Percentiles rank a stretch among this genome's conserved stretches.
phyloP scores from a whole-genome alignment of 495 filamentous ascomycete genomes.

The Hypoxylon fuscum region DNA sequence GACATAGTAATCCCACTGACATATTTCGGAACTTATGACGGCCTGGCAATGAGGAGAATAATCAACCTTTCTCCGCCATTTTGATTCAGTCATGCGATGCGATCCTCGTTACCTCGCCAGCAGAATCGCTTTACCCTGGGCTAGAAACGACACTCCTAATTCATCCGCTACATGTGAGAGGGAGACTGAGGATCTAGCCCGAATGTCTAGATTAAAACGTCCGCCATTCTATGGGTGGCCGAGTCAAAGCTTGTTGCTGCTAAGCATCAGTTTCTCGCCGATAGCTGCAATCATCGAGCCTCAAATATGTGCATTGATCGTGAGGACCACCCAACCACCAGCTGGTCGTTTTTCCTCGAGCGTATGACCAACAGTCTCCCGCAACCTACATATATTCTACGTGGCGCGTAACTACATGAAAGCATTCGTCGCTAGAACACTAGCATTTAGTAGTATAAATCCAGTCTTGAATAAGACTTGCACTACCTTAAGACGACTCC shows the following conservation, averaged over 20 bases:
- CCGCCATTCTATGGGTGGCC: neutral
- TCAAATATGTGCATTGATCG: conserved; percentile 4
- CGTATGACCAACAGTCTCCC: neutral
- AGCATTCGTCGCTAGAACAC: neutral
- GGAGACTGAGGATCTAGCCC: conserved; percentile 3
- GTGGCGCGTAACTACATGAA: neutral
- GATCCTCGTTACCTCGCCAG: conserved; percentile 9
- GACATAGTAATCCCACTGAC: conserved; percentile 32
- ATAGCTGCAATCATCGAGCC: conserved; percentile 8
- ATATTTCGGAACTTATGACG: conserved; percentile 32
- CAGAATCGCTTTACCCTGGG: conserved; percentile 1
- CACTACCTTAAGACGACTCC: neutral
- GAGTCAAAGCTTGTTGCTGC: too few species aligned
- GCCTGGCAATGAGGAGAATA: conserved; percentile 15
- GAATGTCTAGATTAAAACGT: too few species aligned
- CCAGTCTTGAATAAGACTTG: conserved; percentile 9
- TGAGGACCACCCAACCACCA: neutral
- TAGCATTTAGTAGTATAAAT: conserved; percentile 13
- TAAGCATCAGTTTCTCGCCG: conserved; percentile 2
- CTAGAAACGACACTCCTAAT: conserved; percentile 11
- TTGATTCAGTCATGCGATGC: conserved; percentile 23
- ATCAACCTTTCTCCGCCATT: conserved; percentile 30
- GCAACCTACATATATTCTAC: neutral
- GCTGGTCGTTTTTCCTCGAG: neutral
- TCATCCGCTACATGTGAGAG: conserved; percentile 3